These are phyloP conservation scores for Rhizopogon vesiculosus DNA, from an alignment of 768 basidiomycete species.

Conservation along the genomic window DNA sequence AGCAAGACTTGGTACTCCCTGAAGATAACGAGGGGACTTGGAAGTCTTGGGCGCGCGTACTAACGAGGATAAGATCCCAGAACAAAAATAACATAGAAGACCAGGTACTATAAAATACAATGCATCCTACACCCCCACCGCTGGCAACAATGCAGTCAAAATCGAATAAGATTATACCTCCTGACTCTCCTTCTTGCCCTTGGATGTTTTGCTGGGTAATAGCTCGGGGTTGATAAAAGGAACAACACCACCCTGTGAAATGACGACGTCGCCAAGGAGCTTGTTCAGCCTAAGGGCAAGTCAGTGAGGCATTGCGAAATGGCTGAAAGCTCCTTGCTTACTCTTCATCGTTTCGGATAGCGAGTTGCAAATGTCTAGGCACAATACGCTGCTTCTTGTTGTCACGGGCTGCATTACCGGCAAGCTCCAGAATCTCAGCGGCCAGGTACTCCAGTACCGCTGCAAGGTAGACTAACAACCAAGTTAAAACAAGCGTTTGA, in stretches of 20 bases:
- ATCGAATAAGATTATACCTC: conserved; percentile 31
- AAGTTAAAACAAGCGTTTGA: background rate
- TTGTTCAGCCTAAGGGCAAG: conserved; percentile 27
- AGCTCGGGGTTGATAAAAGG: conserved; percentile 49
- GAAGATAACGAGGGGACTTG: too few species aligned
- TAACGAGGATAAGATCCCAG: background rate
- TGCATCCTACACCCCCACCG: conserved; percentile 21
- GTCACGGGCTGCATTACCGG: conserved; percentile 51
- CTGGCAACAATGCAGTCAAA: conserved; percentile 12
- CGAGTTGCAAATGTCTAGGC: conserved; percentile 61
- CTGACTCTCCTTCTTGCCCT: conserved; percentile 49
- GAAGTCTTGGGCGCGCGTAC: background rate
- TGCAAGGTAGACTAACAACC: conserved; percentile 47
- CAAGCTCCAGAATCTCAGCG: conserved; percentile 60
- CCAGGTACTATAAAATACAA: conserved; percentile 27
- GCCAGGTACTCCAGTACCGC: conserved; percentile 60
- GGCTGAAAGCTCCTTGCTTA: conserved; percentile 9
- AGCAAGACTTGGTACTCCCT: too few species aligned
- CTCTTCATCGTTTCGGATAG: conserved; percentile 62
- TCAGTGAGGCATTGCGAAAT: background rate
- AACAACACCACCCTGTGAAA: conserved; percentile 60
- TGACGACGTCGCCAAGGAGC: conserved; percentile 45
- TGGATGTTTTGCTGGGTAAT: conserved; percentile 47
- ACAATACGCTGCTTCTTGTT: conserved; percentile 62
- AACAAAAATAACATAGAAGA: conserved; percentile 14